Evolutionary conservation across 1,139 yeast genomes (phyloP), one percentile per base, ranked within the genome.

Genomic region (Protomyces inouyei): DNA sequence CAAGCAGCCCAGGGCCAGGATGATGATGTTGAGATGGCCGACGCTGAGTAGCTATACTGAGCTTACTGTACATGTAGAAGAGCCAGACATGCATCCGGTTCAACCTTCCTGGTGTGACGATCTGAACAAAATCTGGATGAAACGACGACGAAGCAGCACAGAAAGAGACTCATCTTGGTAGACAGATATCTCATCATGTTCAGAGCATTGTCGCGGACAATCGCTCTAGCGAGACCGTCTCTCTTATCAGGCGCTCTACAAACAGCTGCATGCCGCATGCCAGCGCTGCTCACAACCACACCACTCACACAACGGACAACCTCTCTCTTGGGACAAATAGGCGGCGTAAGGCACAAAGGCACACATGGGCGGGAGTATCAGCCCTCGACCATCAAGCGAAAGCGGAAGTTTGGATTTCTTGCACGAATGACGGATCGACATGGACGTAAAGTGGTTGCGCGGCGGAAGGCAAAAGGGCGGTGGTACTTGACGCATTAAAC

Each of bases 381-480:
- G 57, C 98, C 98, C 55, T 87, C 92, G 66, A 91, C 95, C 1
- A 79, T 89, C 69, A 90, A 88, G 74, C 83, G 98, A 75, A 93
- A 93, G 79, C 86, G 97, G 76, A 86, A 88, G 43, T 82, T 88
- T 68, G 98, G 98, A 0, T 93, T 92, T 71, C 80, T 93, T 72
- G 93, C 96, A n/a, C 84, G 97, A 73, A 82, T 88, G 76, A 84
- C 85, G 73, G 78, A 87, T n/a, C 83, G 82, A 70, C 82, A 84
- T 51, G 98, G 98, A 10, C 83, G 92, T 71, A 88, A 86, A 74
- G 82, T 93, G 57, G 78, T 93, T 67, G 83, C 83, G 65, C 83
- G 95, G 74, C 84, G 98, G 76, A 86, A 79, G 73, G 87, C 85
- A 53, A 93, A 93, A 78, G 97, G 97, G 9, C 85, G 98, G 77